Base-by-base conservation (phyloP, 352 stramenopile species). In the Phytophthora melonis region DNA sequence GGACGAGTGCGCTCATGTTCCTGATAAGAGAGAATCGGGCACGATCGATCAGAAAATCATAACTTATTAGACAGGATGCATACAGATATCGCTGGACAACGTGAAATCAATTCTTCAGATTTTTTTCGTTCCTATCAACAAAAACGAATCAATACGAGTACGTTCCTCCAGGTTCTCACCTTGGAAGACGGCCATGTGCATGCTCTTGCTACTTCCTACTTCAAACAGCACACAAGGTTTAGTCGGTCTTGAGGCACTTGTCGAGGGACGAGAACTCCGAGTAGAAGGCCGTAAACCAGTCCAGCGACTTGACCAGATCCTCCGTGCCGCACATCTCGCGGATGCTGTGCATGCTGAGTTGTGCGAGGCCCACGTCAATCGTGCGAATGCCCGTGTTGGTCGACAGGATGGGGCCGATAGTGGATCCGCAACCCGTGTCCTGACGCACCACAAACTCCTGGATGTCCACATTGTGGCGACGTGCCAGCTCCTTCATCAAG, bases 331-430 rank as follows among this genome's bases (percentile, higher is more conserved):
- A 99, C 75, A 98, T 94, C 81, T 99, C 97, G 45, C 97, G 90
- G 78, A 97, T 99, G 56, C 86, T 98, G 87, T 99, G 98, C 98
- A 99, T 99, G 58, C 91, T 97, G 23, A 99, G 79, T 79, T 99
- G 97, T 47, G 98, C 94, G 39, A 98, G 93, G 32, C 98, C 98
- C 53, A 99, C 90, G 79, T 99, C 98, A 63, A 99, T 97, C 14
- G 97, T 98, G 63, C 95, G 87, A 59, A 99, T 99, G 41, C 98
- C 98, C 27, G 97, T 98, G 60, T 88, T 85, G 1, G 97, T 93
- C 55, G 93, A 94, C n/a, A 99, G 88, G 43, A 99, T 97, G 3
- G 98, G 98, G 25, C 98, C 98, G 76, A 99, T 99, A 5, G 98
- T 99, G 54, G 86, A 98, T 47, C 98, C 98, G 57, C 98, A 99